These are phyloP conservation scores for Articulospora tetracladia DNA, from an alignment of 495 filamentous ascomycete genomes.

Conservation along the genomic window DNA sequence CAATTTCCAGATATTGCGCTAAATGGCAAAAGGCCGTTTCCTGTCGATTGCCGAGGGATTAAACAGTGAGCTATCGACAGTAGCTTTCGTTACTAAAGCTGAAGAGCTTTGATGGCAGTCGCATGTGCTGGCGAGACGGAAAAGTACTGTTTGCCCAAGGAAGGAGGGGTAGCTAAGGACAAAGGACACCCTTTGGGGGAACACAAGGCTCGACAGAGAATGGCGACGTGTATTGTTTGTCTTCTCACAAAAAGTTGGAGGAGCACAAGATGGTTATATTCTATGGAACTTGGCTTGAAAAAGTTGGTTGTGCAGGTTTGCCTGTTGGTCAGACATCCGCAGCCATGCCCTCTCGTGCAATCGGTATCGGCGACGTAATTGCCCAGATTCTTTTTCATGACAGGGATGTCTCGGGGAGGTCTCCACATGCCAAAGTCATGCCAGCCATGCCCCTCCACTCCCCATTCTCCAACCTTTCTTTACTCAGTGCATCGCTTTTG, in stretches of 20 bases:
- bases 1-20: not conserved
- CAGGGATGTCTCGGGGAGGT: not conserved
- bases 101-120: not conserved
- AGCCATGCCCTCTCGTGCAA: not conserved
- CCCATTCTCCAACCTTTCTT: not conserved
- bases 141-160: not conserved
- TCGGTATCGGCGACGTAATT: slow-evolving; percentile 3
- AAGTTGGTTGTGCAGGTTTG: not conserved
- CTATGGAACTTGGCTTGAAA: not conserved
- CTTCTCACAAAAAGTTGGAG: not conserved
- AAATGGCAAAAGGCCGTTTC: not conserved
- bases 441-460: not conserved
- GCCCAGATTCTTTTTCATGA: not conserved
- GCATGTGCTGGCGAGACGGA: not conserved
- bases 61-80: not conserved
- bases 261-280: not conserved
- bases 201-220: not conserved
- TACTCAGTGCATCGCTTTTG: not conserved
- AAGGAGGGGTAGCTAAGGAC: not conserved
- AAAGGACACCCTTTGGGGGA: not conserved
- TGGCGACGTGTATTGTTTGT: not conserved
- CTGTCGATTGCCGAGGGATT: not conserved
- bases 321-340: not conserved
- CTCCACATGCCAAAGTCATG: not conserved
- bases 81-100: not conserved